Evolutionary conservation across 2,329 filamentous ascomycete genomes (phyloP).

Genomic region (Tolypocladium tundrense): DNA sequence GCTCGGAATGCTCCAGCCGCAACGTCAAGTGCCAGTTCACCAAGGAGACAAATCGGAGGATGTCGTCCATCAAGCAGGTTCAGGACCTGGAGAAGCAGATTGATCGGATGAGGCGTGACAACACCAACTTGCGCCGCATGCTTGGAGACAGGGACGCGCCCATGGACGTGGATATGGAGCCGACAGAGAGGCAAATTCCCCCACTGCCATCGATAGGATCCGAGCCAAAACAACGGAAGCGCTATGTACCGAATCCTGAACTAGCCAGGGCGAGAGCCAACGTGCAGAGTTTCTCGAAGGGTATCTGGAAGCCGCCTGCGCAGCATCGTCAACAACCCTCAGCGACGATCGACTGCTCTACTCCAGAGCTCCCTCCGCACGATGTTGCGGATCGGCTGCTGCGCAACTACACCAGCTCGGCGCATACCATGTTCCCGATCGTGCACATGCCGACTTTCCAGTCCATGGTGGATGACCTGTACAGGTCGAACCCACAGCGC

Average conservation of each 20-base stretch:
- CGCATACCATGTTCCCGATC: slow-evolving; percentile 75
- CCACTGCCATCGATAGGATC: slow-evolving; percentile 56
- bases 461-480: slow-evolving; percentile 65
- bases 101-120: slow-evolving; percentile 68
- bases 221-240: slow-evolving; percentile 53
- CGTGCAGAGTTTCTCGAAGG: slow-evolving; percentile 62
- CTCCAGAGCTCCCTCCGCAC: slow-evolving; percentile 61
- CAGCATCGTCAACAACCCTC: slow-evolving; percentile 48
- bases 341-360: slow-evolving; percentile 37
- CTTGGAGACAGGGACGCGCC: slow-evolving; percentile 41
- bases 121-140: slow-evolving; percentile 60
- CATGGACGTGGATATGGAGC: slow-evolving; percentile 38
- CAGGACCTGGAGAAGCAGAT: slow-evolving; percentile 94
- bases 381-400: slow-evolving; percentile 62
- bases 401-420: slow-evolving; percentile 61
- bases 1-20: slow-evolving; percentile 92
- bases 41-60: slow-evolving; percentile 94
- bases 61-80: slow-evolving; percentile 99
- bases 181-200: slow-evolving; percentile 37
- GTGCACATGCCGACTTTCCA: slow-evolving; percentile 82
- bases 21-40: slow-evolving; percentile 98
- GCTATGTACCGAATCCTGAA: slow-evolving; percentile 53
- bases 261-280: slow-evolving; percentile 63
- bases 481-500: slow-evolving; percentile 50
- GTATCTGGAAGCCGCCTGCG: slow-evolving; percentile 69